phyloP scores from a whole-genome alignment of 2,329 filamentous ascomycete species.

The Rhexocercosporidium sp. region DNA sequence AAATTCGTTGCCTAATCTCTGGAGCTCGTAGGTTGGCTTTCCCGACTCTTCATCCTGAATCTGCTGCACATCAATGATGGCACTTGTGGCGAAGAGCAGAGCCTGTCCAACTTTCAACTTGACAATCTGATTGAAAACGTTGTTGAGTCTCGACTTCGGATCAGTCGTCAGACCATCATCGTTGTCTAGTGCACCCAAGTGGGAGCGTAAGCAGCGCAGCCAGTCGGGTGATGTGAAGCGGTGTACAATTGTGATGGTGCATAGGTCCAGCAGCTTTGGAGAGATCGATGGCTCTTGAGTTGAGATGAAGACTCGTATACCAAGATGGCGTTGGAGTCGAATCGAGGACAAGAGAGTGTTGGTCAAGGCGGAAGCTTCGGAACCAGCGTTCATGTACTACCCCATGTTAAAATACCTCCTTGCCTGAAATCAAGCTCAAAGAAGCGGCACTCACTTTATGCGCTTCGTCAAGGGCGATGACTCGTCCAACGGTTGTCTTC shows the following conservation, averaged over 20 bases:
- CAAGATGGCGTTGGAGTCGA: slow-evolving; percentile 73
- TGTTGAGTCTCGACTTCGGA: slow-evolving; percentile 26
- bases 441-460: slow-evolving; percentile 61
- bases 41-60: not conserved
- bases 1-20: slow-evolving; percentile 41
- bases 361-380: slow-evolving; percentile 63
- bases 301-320: slow-evolving; percentile 69
- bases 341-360: slow-evolving; percentile 66
- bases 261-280: slow-evolving; percentile 71
- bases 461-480: slow-evolving; percentile 77
- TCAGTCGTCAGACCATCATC: slow-evolving; percentile 33
- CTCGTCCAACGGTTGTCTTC: slow-evolving; percentile 53
- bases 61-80: slow-evolving; percentile 43
- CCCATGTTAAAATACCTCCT: not conserved
- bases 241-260: slow-evolving; percentile 74
- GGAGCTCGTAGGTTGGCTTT: slow-evolving; percentile 6
- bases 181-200: slow-evolving; percentile 53
- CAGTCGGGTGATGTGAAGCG: slow-evolving; percentile 72
- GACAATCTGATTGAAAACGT: slow-evolving; percentile 53
- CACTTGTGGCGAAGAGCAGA: slow-evolving; percentile 53
- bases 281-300: slow-evolving; percentile 81
- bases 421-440: not conserved
- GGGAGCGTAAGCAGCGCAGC: slow-evolving; percentile 45
- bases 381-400: slow-evolving; percentile 64
- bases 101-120: slow-evolving; percentile 53